Conservation (phyloP, 2,329 filamentous ascomycete genomes). For the Neofusicoccum parvum region DNA sequence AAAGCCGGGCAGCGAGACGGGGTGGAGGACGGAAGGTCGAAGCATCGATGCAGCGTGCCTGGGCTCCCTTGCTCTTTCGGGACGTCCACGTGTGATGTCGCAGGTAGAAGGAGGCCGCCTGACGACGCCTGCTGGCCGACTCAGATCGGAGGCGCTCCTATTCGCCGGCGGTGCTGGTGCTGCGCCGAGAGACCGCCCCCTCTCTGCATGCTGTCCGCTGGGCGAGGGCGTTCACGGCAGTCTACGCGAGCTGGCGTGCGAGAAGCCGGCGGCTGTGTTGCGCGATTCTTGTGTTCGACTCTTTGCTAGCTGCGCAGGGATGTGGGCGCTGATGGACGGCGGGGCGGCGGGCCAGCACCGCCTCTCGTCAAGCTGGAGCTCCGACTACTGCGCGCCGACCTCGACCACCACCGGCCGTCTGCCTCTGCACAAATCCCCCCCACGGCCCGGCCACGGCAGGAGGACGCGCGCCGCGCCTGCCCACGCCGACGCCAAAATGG, state of each 20-base stretch:
- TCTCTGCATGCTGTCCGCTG: background rate
- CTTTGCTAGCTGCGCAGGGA: background rate
- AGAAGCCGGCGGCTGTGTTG: background rate
- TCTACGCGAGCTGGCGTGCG: background rate
- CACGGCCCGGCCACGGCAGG: constrained; percentile 1
- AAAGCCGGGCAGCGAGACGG: constrained; percentile 51
- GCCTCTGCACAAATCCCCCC: constrained; percentile 9
- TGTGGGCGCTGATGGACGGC: constrained; percentile 13
- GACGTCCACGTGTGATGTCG: constrained; percentile 13
- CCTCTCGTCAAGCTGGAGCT: constrained; percentile 13
- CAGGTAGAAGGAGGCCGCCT: constrained; percentile 13
- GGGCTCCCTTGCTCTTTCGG: background rate
- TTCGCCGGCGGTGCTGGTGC: constrained; percentile 3
- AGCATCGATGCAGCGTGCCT: background rate
- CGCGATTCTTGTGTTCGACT: background rate
- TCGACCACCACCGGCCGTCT: background rate
- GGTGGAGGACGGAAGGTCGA: constrained; percentile 31
- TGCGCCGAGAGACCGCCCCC: background rate
- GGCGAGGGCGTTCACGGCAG: background rate
- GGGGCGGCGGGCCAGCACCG: constrained; percentile 4
- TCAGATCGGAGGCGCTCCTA: background rate
- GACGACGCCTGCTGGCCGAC: constrained; percentile 1
- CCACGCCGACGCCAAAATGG: constrained; percentile 61
- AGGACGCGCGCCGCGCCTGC: background rate
- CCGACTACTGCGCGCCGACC: constrained; percentile 15